These are phyloP conservation scores for Citrullus amarus DNA, from an alignment of 306 rosid species.

Conservation along the genomic window DNA sequence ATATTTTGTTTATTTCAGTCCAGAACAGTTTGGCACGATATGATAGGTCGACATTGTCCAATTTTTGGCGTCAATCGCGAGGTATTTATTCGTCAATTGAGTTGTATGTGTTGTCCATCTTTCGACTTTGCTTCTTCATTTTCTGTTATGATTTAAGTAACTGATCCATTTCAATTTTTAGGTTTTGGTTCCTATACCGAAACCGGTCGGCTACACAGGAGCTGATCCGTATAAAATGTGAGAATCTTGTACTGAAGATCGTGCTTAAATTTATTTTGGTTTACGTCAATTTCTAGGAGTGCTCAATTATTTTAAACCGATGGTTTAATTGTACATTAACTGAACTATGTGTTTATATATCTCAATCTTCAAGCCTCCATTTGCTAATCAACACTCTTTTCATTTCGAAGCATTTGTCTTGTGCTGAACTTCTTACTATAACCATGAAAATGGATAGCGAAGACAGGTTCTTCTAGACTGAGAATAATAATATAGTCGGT, in stretches of 20 bases:
- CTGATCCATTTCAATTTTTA: slow-evolving; percentile 16
- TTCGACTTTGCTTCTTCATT: not conserved
- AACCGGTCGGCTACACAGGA: slow-evolving; percentile 81
- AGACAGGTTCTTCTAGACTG: not conserved
- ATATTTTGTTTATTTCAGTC: slow-evolving; percentile 34
- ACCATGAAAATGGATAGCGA: not conserved
- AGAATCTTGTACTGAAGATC: slow-evolving; percentile 10
- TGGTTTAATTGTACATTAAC: not conserved
- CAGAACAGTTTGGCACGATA: slow-evolving; percentile 83
- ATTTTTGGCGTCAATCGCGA: slow-evolving; percentile 85
- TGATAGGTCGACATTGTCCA: slow-evolving; percentile 93
- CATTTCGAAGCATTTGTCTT: not conserved
- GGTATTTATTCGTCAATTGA: slow-evolving; percentile 33
- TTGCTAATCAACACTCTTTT: not conserved
- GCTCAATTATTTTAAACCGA: not conserved
- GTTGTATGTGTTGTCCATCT: slow-evolving; percentile 5
- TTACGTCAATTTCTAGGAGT: not conserved
- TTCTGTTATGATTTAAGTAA: not conserved
- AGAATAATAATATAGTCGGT: not conserved
- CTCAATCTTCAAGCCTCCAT: not conserved
- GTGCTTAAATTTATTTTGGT: not conserved
- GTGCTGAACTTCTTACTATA: not conserved
- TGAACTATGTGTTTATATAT: not conserved
- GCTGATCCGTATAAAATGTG: slow-evolving; percentile 86
- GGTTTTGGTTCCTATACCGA: slow-evolving; percentile 71